A percentile compares a stretch with the other conserved stretches of the same genome.
phyloP scores from a whole-genome alignment of 2,329 filamentous ascomycete species.

The Neophaeococcomyces mojaviensis region DNA sequence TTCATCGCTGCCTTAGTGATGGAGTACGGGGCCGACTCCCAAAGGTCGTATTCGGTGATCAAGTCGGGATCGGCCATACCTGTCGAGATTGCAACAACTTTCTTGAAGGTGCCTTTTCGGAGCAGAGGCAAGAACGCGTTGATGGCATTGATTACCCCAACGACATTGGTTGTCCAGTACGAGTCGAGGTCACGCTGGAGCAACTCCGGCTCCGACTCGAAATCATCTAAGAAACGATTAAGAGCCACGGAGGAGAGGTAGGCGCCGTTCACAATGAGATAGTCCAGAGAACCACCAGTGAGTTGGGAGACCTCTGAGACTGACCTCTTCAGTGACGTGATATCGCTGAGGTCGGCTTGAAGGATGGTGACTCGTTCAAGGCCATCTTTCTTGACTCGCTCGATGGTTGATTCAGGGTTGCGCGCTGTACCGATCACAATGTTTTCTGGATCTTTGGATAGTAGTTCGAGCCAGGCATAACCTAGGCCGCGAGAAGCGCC shows the following conservation, averaged over 20 bases:
- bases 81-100: conserved; percentile 45
- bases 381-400: conserved; percentile 36
- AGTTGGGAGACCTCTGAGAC: conserved; percentile 19
- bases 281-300: conserved; percentile 37
- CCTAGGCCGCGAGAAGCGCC: too few species aligned
- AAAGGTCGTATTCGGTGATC: conserved; percentile 31
- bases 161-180: conserved; percentile 42
- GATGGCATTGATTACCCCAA: conserved; percentile 47
- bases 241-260: conserved; percentile 27
- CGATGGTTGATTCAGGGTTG: conserved; percentile 28
- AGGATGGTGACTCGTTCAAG: conserved; percentile 42
- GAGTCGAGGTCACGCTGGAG: conserved; percentile 31
- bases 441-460: too few species aligned
- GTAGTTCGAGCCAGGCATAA: too few species aligned
- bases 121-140: conserved; percentile 49
- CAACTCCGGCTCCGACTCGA: conserved; percentile 26
- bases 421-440: not conserved
- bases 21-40: conserved; percentile 35
- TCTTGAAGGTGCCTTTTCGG: conserved; percentile 44
- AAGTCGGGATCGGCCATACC: conserved; percentile 44
- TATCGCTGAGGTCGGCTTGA: conserved; percentile 38
- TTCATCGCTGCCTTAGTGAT: conserved; percentile 49
- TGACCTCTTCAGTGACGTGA: conserved; percentile 31
- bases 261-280: conserved; percentile 47
- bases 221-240: conserved; percentile 30